Base-by-base conservation (phyloP, 2,329 filamentous ascomycete species). In the Orbilia quercus region DNA sequence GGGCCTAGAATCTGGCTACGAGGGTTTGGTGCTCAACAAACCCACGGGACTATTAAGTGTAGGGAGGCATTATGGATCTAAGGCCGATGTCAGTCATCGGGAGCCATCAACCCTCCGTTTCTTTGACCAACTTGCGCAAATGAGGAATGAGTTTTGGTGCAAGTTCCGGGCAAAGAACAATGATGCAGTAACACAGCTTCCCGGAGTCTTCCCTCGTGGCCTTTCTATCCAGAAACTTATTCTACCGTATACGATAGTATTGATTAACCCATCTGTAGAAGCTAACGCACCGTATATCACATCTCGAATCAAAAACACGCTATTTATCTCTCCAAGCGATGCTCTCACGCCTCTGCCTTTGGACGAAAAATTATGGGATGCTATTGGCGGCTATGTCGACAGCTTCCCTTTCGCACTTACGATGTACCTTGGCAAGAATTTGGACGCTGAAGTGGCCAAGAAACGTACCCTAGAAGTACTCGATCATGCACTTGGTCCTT, bases 101-200 rank as follows among this genome's bases (percentile, higher is more conserved):
- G 16, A 50, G 11, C 53, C 62, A 2, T 36, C 53, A 7, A 45
- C 36, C 1, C 50, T 50, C 16, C 45, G 12, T 6, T 67, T 67
- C 14, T 53, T 67, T 22, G 63, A 67, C 34, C 2, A 36, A 7
- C 53, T 67, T 1, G 53, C 63, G 2, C 50, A 53, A n/a, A 53
- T 45, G 20, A 50, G 63, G 12, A 31, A 67, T 67, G 53, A 20
- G 4, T 5, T 67, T 6, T 67, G 63, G 63, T 16, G 23, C 12
- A 42, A 51, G 9, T 9, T 51, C 2, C 16, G 51, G 16, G 5
- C 28, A 16, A 12, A 16, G 1, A 25, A 0, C 2, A 9, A 16
- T 20, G 34, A 18, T 7, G 53, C 22, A 5, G 16, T 42, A 7
- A 14, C 12, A 18, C 2, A 22, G 1, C 53, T 66, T 2, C 51